A percentile compares a stretch with the other conserved stretches of the same genome.
Evolutionary conservation across 1,284 basidiomycete genomes (phyloP).

Genomic region (Cerrena zonata): DNA sequence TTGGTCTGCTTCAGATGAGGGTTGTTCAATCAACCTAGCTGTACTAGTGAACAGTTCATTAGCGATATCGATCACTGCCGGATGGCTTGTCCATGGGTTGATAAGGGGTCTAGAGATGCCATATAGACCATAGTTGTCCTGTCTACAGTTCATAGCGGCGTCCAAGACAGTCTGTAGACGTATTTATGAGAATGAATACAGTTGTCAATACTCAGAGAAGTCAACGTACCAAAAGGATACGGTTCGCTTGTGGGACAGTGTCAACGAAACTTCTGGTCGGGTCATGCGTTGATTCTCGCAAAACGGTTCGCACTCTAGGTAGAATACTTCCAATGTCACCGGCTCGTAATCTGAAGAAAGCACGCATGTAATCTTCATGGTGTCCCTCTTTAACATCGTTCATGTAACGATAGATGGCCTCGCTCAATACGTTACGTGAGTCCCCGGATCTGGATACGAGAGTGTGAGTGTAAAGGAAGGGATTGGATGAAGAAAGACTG

Average conservation of each 20-base stretch:
- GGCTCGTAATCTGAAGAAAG: constrained; percentile 79
- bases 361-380: constrained; percentile 74
- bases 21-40: constrained; percentile 41
- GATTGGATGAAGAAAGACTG: constrained; percentile 21
- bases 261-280: constrained; percentile 36
- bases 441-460: constrained; percentile 31
- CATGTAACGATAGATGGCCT: constrained; percentile 65
- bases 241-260: constrained; percentile 66
- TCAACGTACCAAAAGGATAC: constrained; percentile 58
- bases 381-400: constrained; percentile 44
- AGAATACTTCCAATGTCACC: constrained; percentile 53
- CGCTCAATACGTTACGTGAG: constrained; percentile 53
- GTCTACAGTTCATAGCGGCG: constrained; percentile 70
- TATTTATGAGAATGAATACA: constrained; percentile 2
- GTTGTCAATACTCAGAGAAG: not conserved
- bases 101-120: constrained; percentile 68
- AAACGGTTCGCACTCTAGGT: constrained; percentile 46
- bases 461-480: not conserved
- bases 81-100: constrained; percentile 81
- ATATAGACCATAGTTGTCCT: constrained; percentile 69
- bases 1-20: constrained; percentile 24
- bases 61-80: constrained; percentile 62
- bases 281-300: constrained; percentile 36
- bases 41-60: constrained; percentile 72
- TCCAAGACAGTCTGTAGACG: constrained; percentile 57